Percentiles rank a stretch among this genome's conserved stretches.
These are phyloP conservation scores for Drosera spatulata DNA, from an alignment of 179 eudicot genomes.

Conservation along the genomic window DNA sequence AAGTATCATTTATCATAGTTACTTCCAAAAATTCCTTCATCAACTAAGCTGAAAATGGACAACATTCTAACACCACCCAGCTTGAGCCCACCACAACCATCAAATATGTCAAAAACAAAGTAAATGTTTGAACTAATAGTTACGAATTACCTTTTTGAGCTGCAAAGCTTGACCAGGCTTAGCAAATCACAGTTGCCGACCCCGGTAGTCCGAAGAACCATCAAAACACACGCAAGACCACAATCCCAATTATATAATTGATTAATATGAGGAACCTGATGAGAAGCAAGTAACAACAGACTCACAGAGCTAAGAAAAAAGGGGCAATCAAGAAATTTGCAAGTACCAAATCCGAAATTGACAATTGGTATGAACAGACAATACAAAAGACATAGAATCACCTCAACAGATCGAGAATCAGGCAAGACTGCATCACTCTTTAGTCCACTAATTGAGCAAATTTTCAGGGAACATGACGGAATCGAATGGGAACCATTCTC, in stretches of 20 bases:
- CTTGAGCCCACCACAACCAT: too few relatives aligned
- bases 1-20: too few relatives aligned
- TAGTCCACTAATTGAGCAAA: conserved; percentile 16
- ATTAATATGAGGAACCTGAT: conserved; percentile 73
- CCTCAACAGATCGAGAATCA: conserved; percentile 55
- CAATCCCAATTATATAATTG: conserved; percentile 87
- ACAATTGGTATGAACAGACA: not conserved
- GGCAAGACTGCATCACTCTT: conserved; percentile 25
- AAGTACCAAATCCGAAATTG: not conserved
- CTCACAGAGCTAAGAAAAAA: not conserved
- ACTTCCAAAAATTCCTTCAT: too few relatives aligned
- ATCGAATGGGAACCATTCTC: conserved; percentile 22
- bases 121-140: too few relatives aligned
- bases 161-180: conserved; percentile 49
- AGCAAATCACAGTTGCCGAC: conserved; percentile 37
- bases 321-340: not conserved
- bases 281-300: not conserved
- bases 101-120: too few relatives aligned
- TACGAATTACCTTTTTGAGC: conserved; percentile 50
- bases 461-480: conserved; percentile 25
- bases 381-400: conserved; percentile 18
- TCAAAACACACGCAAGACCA: conserved; percentile 93
- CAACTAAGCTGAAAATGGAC: too few relatives aligned
- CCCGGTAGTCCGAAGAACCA: conserved; percentile 82
- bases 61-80: too few relatives aligned